Conservation (phyloP, 371 early-diverging fungal genomes). For the Rhizopus delemar region DNA sequence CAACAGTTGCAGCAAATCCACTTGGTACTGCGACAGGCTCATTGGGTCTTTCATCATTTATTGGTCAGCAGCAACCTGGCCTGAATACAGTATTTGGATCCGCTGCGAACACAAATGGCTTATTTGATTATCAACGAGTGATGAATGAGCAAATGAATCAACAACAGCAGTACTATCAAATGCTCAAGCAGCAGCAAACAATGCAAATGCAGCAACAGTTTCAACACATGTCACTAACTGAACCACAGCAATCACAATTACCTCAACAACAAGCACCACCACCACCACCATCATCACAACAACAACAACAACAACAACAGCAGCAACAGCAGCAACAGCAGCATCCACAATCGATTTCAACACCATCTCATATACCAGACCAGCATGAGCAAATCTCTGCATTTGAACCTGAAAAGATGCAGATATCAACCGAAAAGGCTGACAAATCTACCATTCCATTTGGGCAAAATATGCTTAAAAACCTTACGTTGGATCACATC, state of each 20-base stretch:
- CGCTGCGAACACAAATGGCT: conserved; percentile 24
- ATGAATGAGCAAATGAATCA: conserved; percentile 48
- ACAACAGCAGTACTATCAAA: conserved; percentile 50
- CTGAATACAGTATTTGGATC: conserved; percentile 39
- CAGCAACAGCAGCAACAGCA: conserved; percentile 29
- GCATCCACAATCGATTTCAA: conserved; percentile 4
- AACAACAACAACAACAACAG: conserved; percentile 28
- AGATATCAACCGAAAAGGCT: conserved; percentile 1
- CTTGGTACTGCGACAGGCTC: conserved; percentile 9
- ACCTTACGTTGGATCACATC: conserved; percentile 16
- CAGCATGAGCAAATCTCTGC: neutral
- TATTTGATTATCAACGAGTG: conserved; percentile 44
- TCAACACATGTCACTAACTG: conserved; percentile 41
- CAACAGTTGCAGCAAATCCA: conserved; percentile 1
- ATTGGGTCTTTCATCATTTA: conserved; percentile 22
- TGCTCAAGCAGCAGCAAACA: conserved; percentile 49
- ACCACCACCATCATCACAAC: conserved; percentile 12
- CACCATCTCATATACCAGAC: conserved; percentile 4
- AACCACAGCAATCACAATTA: conserved; percentile 34
- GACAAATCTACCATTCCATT: conserved; percentile 24
- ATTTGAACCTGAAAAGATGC: conserved; percentile 19
- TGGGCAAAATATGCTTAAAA: conserved; percentile 20
- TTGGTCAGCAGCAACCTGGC: conserved; percentile 24
- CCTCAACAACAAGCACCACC: conserved; percentile 18
- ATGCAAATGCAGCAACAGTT: conserved; percentile 49